Evolutionary conservation across 148 eudicot species (phyloP).

Genomic region (Dianthus caryophyllus): DNA sequence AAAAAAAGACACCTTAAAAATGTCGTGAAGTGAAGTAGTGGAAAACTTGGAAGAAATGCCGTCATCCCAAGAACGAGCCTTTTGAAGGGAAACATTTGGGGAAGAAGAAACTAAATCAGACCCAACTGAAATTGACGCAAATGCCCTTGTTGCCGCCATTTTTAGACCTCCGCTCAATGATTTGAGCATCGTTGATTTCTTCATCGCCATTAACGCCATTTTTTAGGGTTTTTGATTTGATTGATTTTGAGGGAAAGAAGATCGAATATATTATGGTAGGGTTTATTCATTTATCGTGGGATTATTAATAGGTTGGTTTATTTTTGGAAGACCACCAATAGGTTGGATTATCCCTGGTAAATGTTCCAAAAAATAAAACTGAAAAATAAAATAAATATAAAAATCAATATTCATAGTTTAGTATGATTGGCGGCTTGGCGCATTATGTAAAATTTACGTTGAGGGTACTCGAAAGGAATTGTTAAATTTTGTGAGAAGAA

Average conservation of each 20-base stretch:
- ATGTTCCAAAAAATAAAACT: no score
- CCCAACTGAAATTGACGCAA: constrained; percentile 69
- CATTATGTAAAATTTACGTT: no score
- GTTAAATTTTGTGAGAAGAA: no score
- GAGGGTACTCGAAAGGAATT: no score
- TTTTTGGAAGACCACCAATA: no score
- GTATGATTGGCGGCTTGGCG: background rate
- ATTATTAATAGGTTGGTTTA: no score
- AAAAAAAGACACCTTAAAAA: constrained; percentile 57
- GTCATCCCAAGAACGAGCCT: constrained; percentile 90
- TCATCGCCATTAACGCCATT: constrained; percentile 57
- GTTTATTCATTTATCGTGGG: background rate
- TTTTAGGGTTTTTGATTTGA: no score
- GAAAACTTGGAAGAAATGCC: constrained; percentile 84
- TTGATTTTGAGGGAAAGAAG: no score
- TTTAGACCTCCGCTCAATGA: constrained; percentile 31
- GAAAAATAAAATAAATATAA: no score
- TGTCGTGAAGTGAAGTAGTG: constrained; percentile 64
- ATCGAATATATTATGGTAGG: no score
- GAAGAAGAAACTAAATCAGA: constrained; percentile 75
- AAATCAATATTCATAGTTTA: no score
- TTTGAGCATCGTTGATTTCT: constrained; percentile 37
- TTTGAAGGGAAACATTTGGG: constrained; percentile 74
- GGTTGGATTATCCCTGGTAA: no score
- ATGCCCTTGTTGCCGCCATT: constrained; percentile 39